A percentile compares a stretch with the other conserved stretches of the same genome.
phyloP scores from a whole-genome alignment of 192 early-diverging fungal genomes.

The Coemansia sp. region DNA sequence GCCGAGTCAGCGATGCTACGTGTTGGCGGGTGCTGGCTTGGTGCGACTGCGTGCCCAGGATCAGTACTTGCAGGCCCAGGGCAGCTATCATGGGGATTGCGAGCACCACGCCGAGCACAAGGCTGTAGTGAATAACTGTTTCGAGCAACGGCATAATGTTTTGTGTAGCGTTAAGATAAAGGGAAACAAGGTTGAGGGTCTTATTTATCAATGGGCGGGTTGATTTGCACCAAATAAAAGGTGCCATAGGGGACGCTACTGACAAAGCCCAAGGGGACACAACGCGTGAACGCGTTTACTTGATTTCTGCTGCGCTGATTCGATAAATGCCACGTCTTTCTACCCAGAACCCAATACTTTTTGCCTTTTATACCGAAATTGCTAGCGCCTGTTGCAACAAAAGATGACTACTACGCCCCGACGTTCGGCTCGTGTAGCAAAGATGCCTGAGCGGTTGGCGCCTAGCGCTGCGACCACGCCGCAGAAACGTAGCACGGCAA shows the following conservation, averaged over 20 bases:
- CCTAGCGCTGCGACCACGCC: conserved; percentile 24
- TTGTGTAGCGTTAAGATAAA: not conserved
- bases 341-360: not conserved
- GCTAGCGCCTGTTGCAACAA: too few relatives aligned
- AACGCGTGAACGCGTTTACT: conserved; percentile 12
- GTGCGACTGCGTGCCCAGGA: conserved; percentile 33
- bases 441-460: conserved; percentile 35
- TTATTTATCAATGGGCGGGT: not conserved
- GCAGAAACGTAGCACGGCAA: conserved; percentile 29
- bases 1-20: conserved; percentile 12
- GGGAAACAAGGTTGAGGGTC: not conserved
- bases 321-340: not conserved
- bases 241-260: conserved; percentile 1
- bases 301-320: not conserved
- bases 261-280: conserved; percentile 1
- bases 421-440: conserved; percentile 37
- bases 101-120: conserved; percentile 21
- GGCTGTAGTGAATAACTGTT: conserved; percentile 19
- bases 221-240: not conserved
- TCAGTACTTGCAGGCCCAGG: conserved; percentile 23
- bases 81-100: conserved; percentile 14
- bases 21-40: conserved; percentile 7
- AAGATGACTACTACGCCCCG: conserved; percentile 37
- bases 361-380: not conserved
- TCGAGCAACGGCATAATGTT: conserved; percentile 22